phyloP scores from a whole-genome alignment of 768 basidiomycete genomes.

The Amyloporia xantha region DNA sequence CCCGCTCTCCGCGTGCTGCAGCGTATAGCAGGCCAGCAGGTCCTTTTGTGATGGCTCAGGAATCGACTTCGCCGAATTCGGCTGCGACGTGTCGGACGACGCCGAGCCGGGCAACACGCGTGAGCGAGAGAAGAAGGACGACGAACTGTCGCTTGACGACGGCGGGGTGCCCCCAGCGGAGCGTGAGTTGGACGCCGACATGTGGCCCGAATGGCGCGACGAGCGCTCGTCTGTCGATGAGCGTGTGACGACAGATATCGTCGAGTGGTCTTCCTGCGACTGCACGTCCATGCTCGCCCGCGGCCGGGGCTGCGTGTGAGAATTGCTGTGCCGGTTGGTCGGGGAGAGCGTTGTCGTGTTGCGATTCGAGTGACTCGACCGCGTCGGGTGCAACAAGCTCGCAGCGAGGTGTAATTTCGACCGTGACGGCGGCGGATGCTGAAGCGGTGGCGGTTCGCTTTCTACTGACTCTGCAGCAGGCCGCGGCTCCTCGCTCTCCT shows the following conservation, averaged over 20 bases:
- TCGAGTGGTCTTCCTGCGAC: conserved; percentile 4
- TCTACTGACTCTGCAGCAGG: background rate
- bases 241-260: conserved; percentile 10
- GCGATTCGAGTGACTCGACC: background rate
- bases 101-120: conserved; percentile 6
- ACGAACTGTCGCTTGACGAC: conserved; percentile 6
- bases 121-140: conserved; percentile 12
- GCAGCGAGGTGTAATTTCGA: conserved; percentile 3
- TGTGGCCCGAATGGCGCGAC: conserved; percentile 6
- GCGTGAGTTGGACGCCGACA: conserved; percentile 5
- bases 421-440: background rate
- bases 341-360: background rate
- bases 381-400: conserved; percentile 2
- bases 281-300: conserved; percentile 21
- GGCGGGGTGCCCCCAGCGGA: conserved; percentile 3
- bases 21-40: conserved; percentile 65
- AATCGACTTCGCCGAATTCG: conserved; percentile 3
- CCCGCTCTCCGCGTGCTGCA: conserved; percentile 91
- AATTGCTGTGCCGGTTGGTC: background rate
- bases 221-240: conserved; percentile 9
- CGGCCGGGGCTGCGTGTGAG: conserved; percentile 6
- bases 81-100: conserved; percentile 12
- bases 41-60: conserved; percentile 37
- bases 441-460: background rate
- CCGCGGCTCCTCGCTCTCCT: background rate